Evolutionary conservation across 441 rosid genomes (phyloP).

Genomic region (Syzygium malaccense): DNA sequence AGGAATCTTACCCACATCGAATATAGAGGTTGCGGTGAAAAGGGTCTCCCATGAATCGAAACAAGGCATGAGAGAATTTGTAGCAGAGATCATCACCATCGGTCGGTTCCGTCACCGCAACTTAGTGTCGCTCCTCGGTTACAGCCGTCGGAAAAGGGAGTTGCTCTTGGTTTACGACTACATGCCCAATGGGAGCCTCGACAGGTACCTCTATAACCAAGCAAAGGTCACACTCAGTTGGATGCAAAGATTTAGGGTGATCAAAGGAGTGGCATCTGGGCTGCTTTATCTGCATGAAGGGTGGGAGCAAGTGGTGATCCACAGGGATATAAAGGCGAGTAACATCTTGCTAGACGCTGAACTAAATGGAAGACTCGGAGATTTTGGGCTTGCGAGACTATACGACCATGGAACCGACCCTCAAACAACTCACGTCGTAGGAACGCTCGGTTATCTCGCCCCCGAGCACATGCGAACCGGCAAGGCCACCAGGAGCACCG

Average conservation of each 20-base stretch:
- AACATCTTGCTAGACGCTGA: neutral
- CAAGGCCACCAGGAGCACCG: neutral
- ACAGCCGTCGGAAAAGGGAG: neutral
- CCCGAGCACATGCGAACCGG: neutral
- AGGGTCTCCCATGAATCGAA: neutral
- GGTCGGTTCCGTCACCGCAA: neutral
- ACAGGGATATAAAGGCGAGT: neutral
- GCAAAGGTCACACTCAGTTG: neutral
- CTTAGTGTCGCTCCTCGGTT: neutral
- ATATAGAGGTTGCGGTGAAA: neutral
- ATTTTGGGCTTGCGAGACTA: neutral
- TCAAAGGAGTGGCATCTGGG: neutral
- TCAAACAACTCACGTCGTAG: neutral
- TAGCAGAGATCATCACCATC: neutral
- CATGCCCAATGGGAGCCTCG: neutral
- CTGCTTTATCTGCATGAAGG: neutral
- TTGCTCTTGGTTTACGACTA: neutral
- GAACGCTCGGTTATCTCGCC: neutral
- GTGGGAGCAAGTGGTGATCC: neutral
- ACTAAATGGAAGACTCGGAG: neutral
- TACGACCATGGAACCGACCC: neutral
- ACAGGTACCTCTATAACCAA: neutral
- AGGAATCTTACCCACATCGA: neutral
- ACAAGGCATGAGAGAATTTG: neutral
- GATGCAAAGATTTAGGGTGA: neutral